phyloP scores from a whole-genome alignment of 2,329 filamentous ascomycete genomes.

The Emmonsiellopsis sp. region DNA sequence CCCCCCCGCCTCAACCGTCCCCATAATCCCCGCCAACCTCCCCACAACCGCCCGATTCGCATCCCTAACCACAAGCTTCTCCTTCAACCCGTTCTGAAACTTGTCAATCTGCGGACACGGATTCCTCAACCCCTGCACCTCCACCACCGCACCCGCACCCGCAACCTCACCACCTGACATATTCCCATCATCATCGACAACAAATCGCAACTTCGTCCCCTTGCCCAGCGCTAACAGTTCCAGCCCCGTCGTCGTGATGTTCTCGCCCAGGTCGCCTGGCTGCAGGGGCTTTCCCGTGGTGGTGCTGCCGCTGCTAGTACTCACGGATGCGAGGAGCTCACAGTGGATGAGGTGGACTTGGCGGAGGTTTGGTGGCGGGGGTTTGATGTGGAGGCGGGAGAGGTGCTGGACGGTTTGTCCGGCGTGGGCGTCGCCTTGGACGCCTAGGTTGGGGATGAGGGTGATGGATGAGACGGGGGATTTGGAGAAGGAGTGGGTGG shows the following conservation, averaged over 20 bases:
- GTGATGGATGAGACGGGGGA: constrained; percentile 11
- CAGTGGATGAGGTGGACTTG: constrained; percentile 20
- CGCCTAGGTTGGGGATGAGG: constrained; percentile 16
- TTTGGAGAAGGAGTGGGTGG: constrained; percentile 19
- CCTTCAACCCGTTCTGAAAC: constrained; percentile 12
- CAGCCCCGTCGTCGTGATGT: constrained; percentile 16
- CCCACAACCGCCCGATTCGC: constrained; percentile 11
- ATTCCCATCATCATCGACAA: neutral
- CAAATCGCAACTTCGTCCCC: constrained; percentile 16
- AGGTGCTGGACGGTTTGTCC: constrained; percentile 17
- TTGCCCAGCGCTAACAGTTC: constrained; percentile 12
- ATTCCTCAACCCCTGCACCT: constrained; percentile 15
- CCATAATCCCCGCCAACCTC: constrained; percentile 17
- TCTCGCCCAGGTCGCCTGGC: constrained; percentile 17
- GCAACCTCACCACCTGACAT: neutral
- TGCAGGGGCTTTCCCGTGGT: constrained; percentile 1
- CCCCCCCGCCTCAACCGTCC: constrained; percentile 15
- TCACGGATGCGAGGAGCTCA: constrained; percentile 14
- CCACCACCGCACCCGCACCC: constrained; percentile 9
- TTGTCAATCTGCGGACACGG: constrained; percentile 16
- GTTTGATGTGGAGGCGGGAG: constrained; percentile 13
- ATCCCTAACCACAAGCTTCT: constrained; percentile 13
- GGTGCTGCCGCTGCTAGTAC: neutral
- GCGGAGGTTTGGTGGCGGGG: constrained; percentile 18
- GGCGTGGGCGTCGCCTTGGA: constrained; percentile 18